Evolutionary conservation across 805 yeast species (phyloP).

Genomic region (Pichia pseudocactophila): DNA sequence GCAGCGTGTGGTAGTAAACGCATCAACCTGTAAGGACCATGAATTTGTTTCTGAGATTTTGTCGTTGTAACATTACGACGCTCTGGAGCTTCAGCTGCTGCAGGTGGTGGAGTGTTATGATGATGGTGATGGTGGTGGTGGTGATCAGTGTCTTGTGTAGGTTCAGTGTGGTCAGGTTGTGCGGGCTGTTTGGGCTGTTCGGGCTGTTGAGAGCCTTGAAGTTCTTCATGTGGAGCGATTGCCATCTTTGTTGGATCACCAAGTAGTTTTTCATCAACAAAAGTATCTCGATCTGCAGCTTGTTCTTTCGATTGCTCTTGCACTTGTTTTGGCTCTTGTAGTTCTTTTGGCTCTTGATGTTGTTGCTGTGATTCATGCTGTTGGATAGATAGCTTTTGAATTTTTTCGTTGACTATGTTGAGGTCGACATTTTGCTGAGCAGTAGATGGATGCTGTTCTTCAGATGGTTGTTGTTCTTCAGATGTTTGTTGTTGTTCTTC

Average conservation of each 20-base stretch:
- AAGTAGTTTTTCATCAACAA: slow-evolving; percentile 9
- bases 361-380: slow-evolving; percentile 7
- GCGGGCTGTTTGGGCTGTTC: no score
- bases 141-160: neutral
- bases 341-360: slow-evolving; percentile 4
- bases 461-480: no score
- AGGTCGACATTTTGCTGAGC: no score
- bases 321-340: no score
- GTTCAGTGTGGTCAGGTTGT: no score
- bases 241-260: slow-evolving; percentile 24
- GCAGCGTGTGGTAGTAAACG: slow-evolving; percentile 77
- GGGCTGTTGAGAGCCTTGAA: no score
- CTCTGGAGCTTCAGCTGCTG: slow-evolving; percentile 24
- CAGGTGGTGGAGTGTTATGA: slow-evolving; percentile 6
- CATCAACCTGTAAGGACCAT: slow-evolving; percentile 78
- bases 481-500: slow-evolving; percentile 6
- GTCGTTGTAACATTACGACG: slow-evolving; percentile 24
- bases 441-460: no score
- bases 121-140: slow-evolving; percentile 29
- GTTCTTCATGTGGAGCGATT: slow-evolving; percentile 6
- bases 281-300: neutral
- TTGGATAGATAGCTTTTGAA: slow-evolving; percentile 3
- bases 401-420: slow-evolving; percentile 12
- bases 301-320: no score
- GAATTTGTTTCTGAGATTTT: slow-evolving; percentile 48